Evolutionary conservation across 2,329 filamentous ascomycete genomes (phyloP).

Genomic region (Botrytis aclada): DNA sequence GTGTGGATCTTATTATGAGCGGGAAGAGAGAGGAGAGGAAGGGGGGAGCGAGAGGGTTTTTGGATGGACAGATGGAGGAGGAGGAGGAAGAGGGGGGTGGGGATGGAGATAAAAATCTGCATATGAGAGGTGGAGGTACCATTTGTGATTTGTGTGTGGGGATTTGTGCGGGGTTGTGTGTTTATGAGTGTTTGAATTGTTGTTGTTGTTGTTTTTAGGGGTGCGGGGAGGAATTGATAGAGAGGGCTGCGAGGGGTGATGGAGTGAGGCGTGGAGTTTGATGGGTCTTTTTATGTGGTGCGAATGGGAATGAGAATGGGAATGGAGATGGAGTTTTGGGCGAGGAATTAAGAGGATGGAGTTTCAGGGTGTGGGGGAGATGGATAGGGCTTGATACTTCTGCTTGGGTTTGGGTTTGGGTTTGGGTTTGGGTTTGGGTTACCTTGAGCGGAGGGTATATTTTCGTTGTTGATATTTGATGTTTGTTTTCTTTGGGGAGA

Average conservation of each 20-base stretch:
- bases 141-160: conserved; percentile 7
- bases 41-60: background rate
- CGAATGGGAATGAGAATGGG: background rate
- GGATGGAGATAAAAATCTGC: rapidly evolving
- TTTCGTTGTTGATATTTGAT: background rate
- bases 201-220: background rate
- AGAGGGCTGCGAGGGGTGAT: background rate
- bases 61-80: background rate
- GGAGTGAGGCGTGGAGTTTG: background rate
- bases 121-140: background rate
- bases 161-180: background rate
- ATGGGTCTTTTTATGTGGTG: background rate
- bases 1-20: background rate
- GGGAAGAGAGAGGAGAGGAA: background rate
- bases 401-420: background rate
- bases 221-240: background rate
- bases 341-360: background rate
- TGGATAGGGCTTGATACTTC: background rate
- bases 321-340: background rate
- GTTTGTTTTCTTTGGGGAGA: background rate
- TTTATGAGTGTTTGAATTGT: conserved; percentile 8
- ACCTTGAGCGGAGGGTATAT: too few relatives aligned
- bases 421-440: background rate
- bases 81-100: background rate
- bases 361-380: background rate